Base-by-base conservation (phyloP, 768 basidiomycete species). In the Leucocoprinus leucothites region DNA sequence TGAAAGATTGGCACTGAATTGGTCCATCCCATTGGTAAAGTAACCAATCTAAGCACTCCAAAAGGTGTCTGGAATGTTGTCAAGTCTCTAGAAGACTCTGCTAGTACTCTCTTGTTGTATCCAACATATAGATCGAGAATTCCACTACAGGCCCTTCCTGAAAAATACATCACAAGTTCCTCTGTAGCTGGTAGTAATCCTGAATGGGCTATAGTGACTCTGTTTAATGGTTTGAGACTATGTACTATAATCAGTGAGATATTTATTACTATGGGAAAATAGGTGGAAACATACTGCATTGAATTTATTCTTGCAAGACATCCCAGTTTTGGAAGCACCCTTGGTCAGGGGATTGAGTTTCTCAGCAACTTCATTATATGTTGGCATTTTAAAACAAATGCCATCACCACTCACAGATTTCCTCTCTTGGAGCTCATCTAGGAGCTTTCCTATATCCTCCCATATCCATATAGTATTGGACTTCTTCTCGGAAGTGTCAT, bases 231-330 rank as follows among this genome's bases (percentile, higher is more conserved):
- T 56, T 75, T 65, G 3, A 75, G 51, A 60, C 68, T 64, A 47
- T 74, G 72, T 0, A 75, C 72, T 1, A 71, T 28, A 76, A 78
- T 72, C 71, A 74, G 9, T 64, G 31, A 0, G 73, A 75, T 0
- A 68, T 53, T 31, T 76, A 78, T 0, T 70, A 72, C 0, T 1
- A 77, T 67, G 36, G 68, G 72, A 48, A 76, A 78, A n/a, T n/a
- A n/a, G n/a, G n/a, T n/a, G n/a, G n/a, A n/a, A n/a, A n/a, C n/a
- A n/a, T n/a, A n/a, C n/a, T n/a, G n/a, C n/a, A n/a, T n/a, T n/a
- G n/a, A n/a, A n/a, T n/a, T 72, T 70, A 74, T 13, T 64, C 31
- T 0, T n/a, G n/a, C n/a, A n/a, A n/a, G n/a, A n/a, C n/a, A n/a
- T n/a, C n/a, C n/a, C n/a, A n/a, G n/a, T n/a, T n/a, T n/a, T n/a